Conservation (phyloP, 495 filamentous ascomycete species). For the Penicillium egyptiacum region DNA sequence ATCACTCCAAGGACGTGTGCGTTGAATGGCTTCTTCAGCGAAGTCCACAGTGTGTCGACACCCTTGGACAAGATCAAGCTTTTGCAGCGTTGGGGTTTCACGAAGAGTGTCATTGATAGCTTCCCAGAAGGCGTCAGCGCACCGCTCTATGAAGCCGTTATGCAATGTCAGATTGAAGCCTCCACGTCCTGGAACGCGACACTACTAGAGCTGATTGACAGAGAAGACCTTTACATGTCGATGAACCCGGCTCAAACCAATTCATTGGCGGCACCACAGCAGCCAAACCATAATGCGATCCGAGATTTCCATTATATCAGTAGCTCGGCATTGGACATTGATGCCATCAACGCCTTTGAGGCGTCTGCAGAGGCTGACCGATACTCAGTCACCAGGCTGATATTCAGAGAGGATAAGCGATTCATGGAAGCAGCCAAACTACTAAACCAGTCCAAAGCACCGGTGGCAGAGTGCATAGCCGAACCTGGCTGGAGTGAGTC, state of each 20-base stretch:
- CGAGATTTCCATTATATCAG: conserved; percentile 74
- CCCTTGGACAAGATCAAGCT: conserved; percentile 42
- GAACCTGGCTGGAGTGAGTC: conserved; percentile 79
- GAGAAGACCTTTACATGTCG: conserved; percentile 75
- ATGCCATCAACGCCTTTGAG: conserved; percentile 60
- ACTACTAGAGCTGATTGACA: conserved; percentile 72
- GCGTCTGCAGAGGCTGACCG: conserved; percentile 73
- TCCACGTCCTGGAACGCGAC: conserved; percentile 70
- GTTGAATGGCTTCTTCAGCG: conserved; percentile 57
- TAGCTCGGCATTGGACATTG: conserved; percentile 58
- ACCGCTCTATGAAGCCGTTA: conserved; percentile 80
- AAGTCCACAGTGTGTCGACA: conserved; percentile 33
- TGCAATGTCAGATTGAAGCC: conserved; percentile 75
- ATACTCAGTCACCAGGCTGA: conserved; percentile 72
- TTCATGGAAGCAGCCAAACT: conserved; percentile 77
- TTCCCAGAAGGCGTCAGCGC: conserved; percentile 79
- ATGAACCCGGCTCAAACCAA: conserved; percentile 47
- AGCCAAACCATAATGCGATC: conserved; percentile 62
- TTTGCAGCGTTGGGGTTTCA: conserved; percentile 46
- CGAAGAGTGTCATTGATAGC: conserved; percentile 58
- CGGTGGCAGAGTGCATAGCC: conserved; percentile 72
- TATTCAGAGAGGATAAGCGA: conserved; percentile 89
- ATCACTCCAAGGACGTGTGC: conserved; percentile 67
- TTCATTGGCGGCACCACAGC: conserved; percentile 36
- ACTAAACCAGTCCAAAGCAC: conserved; percentile 72